Conservation (phyloP, 345 rosid genomes). For the Chamaenerion angustifolium region DNA sequence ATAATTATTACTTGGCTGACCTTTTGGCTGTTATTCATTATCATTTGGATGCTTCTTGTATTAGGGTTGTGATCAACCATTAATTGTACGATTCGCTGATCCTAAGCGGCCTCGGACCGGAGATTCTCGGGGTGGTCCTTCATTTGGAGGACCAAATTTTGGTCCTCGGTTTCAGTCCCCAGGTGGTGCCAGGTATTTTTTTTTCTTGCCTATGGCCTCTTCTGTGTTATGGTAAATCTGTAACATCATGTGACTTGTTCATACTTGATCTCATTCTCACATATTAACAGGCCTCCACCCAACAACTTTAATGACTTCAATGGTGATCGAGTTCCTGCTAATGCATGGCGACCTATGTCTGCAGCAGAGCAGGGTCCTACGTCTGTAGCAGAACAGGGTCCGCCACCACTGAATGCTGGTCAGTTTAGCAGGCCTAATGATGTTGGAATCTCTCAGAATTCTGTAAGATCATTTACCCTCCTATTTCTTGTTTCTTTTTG, state of each 20-base stretch:
- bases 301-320: slow-evolving; percentile 21
- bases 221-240: background rate
- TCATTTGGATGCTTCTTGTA: slow-evolving; percentile 8
- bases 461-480: slow-evolving; percentile 28
- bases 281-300: slow-evolving; percentile 35
- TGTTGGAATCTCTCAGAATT: slow-evolving; percentile 37
- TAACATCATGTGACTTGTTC: background rate
- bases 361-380: slow-evolving; percentile 45
- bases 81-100: slow-evolving; percentile 98
- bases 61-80: slow-evolving; percentile 94
- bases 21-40: slow-evolving; percentile 6
- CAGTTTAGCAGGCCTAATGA: slow-evolving; percentile 55
- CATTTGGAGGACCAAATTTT: slow-evolving; percentile 57
- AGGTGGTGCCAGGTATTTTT: slow-evolving; percentile 37
- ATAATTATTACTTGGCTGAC: slow-evolving; percentile 5
- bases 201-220: background rate
- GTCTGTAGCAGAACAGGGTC: no score
- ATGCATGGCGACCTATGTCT: slow-evolving; percentile 54
- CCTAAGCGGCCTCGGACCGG: slow-evolving; percentile 92
- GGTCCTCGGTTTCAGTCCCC: slow-evolving; percentile 63
- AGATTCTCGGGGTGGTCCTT: slow-evolving; percentile 55
- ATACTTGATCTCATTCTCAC: slow-evolving; percentile 1
- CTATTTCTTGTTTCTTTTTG: background rate
- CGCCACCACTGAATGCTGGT: slow-evolving; percentile 34
- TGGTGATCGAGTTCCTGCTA: slow-evolving; percentile 34